Evolutionary conservation across 2,329 filamentous ascomycete species (phyloP).

Genomic region (Fusarium sp.): DNA sequence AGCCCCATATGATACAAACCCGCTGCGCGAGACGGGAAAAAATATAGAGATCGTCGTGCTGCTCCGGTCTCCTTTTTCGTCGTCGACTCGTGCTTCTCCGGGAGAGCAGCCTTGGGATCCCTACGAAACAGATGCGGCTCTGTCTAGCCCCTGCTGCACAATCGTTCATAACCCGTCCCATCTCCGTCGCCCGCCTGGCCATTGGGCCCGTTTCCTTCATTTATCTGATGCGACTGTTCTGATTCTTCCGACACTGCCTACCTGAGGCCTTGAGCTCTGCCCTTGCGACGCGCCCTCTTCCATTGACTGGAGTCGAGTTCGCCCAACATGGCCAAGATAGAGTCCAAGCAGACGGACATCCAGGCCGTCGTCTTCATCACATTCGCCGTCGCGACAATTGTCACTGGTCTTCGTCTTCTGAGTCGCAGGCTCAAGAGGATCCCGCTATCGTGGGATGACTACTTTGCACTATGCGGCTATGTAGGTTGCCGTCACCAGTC

Average conservation of each 20-base stretch:
- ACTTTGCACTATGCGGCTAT: slow-evolving; percentile 37
- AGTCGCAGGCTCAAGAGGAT: slow-evolving; percentile 38
- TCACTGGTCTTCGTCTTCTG: slow-evolving; percentile 25
- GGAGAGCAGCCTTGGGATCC: no score
- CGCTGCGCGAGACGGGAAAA: no score
- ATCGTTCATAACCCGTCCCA: no score
- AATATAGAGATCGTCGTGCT: no score
- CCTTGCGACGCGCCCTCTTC: no score
- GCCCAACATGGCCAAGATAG: slow-evolving; percentile 10
- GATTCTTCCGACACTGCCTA: not conserved
- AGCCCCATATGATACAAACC: no score
- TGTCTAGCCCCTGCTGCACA: no score
- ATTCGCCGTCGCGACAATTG: slow-evolving; percentile 30
- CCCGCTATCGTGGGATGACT: slow-evolving; percentile 40
- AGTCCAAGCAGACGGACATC: slow-evolving; percentile 35
- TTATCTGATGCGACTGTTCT: slow-evolving; percentile 13
- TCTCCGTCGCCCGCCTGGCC: no score
- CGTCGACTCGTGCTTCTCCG: no score
- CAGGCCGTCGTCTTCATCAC: slow-evolving; percentile 35
- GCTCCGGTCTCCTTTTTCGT: no score
- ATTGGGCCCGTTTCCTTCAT: slow-evolving; percentile 26
- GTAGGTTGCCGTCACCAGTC: not conserved
- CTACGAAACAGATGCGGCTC: no score
- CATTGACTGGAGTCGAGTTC: not conserved
- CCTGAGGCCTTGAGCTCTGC: not conserved